Conservation (phyloP, 495 filamentous ascomycete species). For the Rhypophila decipiens region DNA sequence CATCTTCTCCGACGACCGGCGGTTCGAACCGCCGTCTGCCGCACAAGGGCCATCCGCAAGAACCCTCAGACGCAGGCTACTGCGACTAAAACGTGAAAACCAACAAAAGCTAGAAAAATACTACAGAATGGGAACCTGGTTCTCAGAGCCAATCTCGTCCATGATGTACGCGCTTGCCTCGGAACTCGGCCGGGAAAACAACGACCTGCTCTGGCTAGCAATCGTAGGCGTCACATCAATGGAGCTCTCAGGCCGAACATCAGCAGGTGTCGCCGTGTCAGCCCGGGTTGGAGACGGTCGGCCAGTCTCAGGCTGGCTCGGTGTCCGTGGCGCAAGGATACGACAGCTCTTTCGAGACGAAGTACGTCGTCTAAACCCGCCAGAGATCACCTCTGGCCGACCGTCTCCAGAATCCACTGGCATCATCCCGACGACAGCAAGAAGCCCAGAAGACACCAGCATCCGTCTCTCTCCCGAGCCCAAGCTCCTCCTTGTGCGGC, state of each 20-base stretch:
- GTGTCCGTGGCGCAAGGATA: slow-evolving; percentile 75
- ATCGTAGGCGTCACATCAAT: slow-evolving; percentile 89
- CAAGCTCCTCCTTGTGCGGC: slow-evolving; percentile 84
- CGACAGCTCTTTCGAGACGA: slow-evolving; percentile 84
- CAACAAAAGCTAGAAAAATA: slow-evolving; percentile 67
- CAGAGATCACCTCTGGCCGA: slow-evolving; percentile 50
- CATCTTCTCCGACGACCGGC: slow-evolving; percentile 30
- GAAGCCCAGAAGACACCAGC: slow-evolving; percentile 81
- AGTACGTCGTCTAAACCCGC: slow-evolving; percentile 88
- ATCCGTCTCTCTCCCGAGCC: slow-evolving; percentile 94
- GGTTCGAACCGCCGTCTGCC: slow-evolving; percentile 43
- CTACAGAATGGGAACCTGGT: slow-evolving; percentile 80
- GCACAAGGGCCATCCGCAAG: slow-evolving; percentile 60
- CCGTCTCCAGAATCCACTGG: slow-evolving; percentile 55
- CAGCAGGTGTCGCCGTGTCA: slow-evolving; percentile 71
- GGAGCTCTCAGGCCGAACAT: slow-evolving; percentile 83
- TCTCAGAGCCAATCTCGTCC: slow-evolving; percentile 89
- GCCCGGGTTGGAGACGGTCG: slow-evolving; percentile 50
- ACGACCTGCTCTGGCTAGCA: slow-evolving; percentile 88
- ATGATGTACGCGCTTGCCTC: slow-evolving; percentile 92
- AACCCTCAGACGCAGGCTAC: slow-evolving; percentile 61
- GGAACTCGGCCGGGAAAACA: slow-evolving; percentile 92
- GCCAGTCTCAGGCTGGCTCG: slow-evolving; percentile 62
- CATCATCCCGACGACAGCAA: slow-evolving; percentile 80
- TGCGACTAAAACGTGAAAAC: slow-evolving; percentile 70